Evolutionary conservation across 768 basidiomycete species (phyloP).

Genomic region (Zangia roseola): DNA sequence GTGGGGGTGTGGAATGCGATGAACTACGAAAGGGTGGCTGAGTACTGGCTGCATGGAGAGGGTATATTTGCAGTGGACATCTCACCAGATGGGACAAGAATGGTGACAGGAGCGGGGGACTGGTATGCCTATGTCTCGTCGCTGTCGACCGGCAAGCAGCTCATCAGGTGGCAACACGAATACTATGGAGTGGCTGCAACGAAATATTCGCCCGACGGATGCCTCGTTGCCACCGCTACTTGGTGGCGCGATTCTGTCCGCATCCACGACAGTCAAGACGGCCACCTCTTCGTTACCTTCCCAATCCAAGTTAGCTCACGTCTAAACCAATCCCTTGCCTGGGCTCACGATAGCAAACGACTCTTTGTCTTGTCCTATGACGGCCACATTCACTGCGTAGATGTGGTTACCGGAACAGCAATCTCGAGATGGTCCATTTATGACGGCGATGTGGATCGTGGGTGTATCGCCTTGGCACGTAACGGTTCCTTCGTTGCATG

Average conservation of each 20-base stretch:
- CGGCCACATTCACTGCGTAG: neutral
- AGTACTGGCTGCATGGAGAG: neutral
- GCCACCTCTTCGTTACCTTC: neutral
- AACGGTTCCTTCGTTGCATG: neutral
- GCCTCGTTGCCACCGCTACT: neutral
- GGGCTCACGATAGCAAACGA: neutral
- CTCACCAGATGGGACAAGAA: conserved; percentile 2
- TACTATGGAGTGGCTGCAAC: neutral
- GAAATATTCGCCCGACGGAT: neutral
- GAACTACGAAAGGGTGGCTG: neutral
- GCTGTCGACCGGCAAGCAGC: neutral
- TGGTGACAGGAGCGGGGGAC: neutral
- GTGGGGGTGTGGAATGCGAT: neutral
- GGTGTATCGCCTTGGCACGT: neutral
- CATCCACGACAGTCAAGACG: neutral
- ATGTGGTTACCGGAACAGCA: neutral
- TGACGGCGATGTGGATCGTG: neutral
- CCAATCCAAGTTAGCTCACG: neutral
- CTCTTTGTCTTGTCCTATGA: neutral
- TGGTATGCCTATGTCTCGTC: conserved; percentile 5
- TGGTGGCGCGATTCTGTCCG: neutral
- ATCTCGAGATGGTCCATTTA: neutral
- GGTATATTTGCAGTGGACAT: neutral
- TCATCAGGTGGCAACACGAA: neutral
- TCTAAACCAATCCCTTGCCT: neutral